Conservation (phyloP, 164 flowering plant genomes). For the Dillenia suffruticosa region DNA sequence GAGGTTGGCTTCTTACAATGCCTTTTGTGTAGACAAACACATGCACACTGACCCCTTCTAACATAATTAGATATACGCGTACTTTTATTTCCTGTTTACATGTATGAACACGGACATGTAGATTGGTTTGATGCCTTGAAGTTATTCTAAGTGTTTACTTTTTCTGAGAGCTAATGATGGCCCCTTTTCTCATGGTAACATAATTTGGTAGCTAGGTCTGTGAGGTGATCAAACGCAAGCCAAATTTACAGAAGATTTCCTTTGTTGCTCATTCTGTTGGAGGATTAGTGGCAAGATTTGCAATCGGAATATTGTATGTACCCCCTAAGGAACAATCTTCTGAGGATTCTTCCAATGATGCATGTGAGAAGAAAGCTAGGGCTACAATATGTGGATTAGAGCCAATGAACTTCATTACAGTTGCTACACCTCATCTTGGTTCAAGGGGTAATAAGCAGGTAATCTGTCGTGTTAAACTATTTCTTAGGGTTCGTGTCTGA, state of each 20-base stretch:
- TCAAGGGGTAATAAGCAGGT: conserved; percentile 98
- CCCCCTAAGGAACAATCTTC: conserved; percentile 27
- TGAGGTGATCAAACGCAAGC: conserved; percentile 57
- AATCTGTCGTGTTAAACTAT: conserved; percentile 5
- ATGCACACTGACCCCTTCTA: no score
- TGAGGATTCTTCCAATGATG: conserved; percentile 19
- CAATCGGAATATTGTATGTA: conserved; percentile 77
- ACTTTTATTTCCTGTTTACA: no score
- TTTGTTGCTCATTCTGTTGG: conserved; percentile 94
- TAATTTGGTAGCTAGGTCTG: conserved; percentile 38
- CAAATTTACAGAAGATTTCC: conserved; percentile 65
- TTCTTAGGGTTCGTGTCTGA: no score
- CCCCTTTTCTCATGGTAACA: no score
- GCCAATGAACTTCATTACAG: conserved; percentile 86
- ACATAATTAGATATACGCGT: no score
- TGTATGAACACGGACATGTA: no score
- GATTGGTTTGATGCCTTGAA: no score
- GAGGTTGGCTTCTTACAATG: conserved; percentile 51
- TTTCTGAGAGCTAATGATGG: no score
- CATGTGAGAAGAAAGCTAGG: conserved; percentile 25
- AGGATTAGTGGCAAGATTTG: conserved; percentile 92
- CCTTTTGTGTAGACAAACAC: no score
- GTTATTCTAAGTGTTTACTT: no score
- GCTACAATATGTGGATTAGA: conserved; percentile 84
- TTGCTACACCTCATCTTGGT: conserved; percentile 98